Evolutionary conservation across 176 grass and related monocot genomes (phyloP).

Genomic region (Juncus inflexus): DNA sequence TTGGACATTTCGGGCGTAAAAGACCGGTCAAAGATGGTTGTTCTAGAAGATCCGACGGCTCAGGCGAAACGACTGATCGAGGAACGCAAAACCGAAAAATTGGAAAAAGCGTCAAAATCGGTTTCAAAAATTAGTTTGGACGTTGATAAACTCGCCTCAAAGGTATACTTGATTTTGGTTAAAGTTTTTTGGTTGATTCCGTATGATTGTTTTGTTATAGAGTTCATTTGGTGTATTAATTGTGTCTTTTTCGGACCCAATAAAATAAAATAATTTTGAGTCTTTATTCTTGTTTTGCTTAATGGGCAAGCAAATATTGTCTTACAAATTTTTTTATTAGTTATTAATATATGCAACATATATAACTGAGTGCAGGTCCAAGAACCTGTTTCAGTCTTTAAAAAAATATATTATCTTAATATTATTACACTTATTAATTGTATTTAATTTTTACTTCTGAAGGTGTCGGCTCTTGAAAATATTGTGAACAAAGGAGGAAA

Average conservation of each 20-base stretch:
- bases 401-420: too few species aligned
- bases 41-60: slow-evolving; percentile 70
- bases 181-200: too few species aligned
- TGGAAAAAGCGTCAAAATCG: slow-evolving; percentile 57
- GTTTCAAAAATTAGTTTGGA: slow-evolving; percentile 62
- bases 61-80: slow-evolving; percentile 76
- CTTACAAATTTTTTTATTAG: too few species aligned
- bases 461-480: slow-evolving; percentile 75
- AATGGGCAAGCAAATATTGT: background rate
- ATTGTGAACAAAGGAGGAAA: slow-evolving; percentile 65
- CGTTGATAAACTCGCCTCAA: slow-evolving; percentile 71
- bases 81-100: slow-evolving; percentile 57
- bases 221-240: background rate
- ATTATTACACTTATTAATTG: background rate
- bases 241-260: background rate
- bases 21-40: slow-evolving; percentile 75
- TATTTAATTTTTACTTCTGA: background rate
- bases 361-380: too few species aligned
- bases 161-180: slow-evolving; percentile 34
- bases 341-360: too few species aligned
- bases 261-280: background rate
- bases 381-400: too few species aligned
- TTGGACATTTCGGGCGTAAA: slow-evolving; percentile 77
- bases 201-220: background rate
- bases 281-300: too few species aligned